phyloP scores from a whole-genome alignment of 768 basidiomycete species.

The Rickenella mellea region DNA sequence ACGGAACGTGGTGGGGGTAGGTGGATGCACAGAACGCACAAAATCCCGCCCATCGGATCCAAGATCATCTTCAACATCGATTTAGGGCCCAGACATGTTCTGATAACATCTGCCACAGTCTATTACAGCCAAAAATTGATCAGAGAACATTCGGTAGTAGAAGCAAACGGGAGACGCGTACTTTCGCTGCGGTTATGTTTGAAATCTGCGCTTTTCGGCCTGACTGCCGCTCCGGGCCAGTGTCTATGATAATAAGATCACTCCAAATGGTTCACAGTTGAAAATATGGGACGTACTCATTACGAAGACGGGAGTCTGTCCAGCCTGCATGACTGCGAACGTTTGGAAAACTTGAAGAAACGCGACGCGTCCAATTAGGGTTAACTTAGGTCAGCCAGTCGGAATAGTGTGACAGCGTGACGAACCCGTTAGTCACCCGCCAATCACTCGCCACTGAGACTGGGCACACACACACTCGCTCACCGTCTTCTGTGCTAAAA shows the following conservation, averaged over 20 bases:
- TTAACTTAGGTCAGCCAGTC: too few species aligned
- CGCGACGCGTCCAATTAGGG: too few species aligned
- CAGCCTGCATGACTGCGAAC: too few species aligned
- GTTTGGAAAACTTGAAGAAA: too few species aligned
- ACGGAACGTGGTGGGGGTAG: background rate
- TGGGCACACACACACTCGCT: too few species aligned
- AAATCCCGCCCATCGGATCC: slow-evolving; percentile 98
- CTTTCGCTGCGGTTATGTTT: slow-evolving; percentile 96
- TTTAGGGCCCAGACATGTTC: slow-evolving; percentile 95
- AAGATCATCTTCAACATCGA: slow-evolving; percentile 99
- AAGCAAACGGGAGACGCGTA: slow-evolving; percentile 21
- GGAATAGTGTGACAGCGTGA: too few species aligned
- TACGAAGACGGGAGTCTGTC: slow-evolving; percentile 75
- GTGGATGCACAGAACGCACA: slow-evolving; percentile 44
- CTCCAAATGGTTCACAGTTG: background rate
- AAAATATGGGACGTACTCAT: slow-evolving; percentile 45
- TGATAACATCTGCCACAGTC: slow-evolving; percentile 97
- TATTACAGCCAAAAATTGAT: slow-evolving; percentile 18
- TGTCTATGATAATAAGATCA: slow-evolving; percentile 41
- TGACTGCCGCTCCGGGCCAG: slow-evolving; percentile 87
- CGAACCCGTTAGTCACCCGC: too few species aligned
- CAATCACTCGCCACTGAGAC: too few species aligned
- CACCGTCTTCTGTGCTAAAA: too few species aligned
- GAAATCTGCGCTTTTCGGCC: slow-evolving; percentile 94
- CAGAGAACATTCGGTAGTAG: background rate